Conservation (phyloP, 2,329 filamentous ascomycete genomes). For the Colletotrichum agaves region DNA sequence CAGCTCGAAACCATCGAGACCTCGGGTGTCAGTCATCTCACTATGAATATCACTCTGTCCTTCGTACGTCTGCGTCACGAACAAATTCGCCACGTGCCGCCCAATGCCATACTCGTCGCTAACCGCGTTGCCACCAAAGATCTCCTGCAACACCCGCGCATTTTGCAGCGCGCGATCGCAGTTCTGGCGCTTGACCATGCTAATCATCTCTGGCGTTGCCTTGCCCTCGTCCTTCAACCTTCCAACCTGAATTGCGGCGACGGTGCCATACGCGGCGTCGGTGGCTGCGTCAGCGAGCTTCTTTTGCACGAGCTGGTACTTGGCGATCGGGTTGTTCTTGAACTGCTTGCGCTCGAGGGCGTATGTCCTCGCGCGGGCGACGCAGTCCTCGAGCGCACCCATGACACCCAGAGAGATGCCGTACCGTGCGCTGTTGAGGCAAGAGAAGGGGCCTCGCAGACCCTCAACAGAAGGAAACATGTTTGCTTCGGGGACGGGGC, state of each 20-base stretch:
- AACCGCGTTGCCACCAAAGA: slow-evolving; percentile 98
- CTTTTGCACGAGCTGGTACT: slow-evolving; percentile 97
- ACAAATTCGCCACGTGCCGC: slow-evolving; percentile 93
- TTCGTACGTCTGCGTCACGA: slow-evolving; percentile 98
- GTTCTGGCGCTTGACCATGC: slow-evolving; percentile 96
- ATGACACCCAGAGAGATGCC: slow-evolving; percentile 95
- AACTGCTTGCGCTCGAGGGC: slow-evolving; percentile 96
- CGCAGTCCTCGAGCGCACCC: slow-evolving; percentile 92
- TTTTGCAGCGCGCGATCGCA: slow-evolving; percentile 89
- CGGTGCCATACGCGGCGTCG: slow-evolving; percentile 89
- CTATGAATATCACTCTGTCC: slow-evolving; percentile 98
- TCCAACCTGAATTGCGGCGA: slow-evolving; percentile 91
- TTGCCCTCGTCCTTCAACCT: slow-evolving; percentile 92
- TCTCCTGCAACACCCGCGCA: slow-evolving; percentile 85
- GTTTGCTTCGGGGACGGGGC: slow-evolving; percentile 87
- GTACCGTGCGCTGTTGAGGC: slow-evolving; percentile 91
- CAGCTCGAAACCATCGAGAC: slow-evolving; percentile 39
- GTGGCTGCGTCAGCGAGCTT: slow-evolving; percentile 94
- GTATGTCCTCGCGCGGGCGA: slow-evolving; percentile 83
- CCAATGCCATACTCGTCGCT: slow-evolving; percentile 97
- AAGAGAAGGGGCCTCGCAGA: slow-evolving; percentile 88
- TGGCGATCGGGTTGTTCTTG: slow-evolving; percentile 92
- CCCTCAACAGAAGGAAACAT: slow-evolving; percentile 95
- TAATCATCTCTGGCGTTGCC: slow-evolving; percentile 93
- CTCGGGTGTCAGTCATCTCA: slow-evolving; percentile 59